Evolutionary conservation across 371 early-diverging fungal genomes (phyloP).

Genomic region (Capillidium heterosporum): DNA sequence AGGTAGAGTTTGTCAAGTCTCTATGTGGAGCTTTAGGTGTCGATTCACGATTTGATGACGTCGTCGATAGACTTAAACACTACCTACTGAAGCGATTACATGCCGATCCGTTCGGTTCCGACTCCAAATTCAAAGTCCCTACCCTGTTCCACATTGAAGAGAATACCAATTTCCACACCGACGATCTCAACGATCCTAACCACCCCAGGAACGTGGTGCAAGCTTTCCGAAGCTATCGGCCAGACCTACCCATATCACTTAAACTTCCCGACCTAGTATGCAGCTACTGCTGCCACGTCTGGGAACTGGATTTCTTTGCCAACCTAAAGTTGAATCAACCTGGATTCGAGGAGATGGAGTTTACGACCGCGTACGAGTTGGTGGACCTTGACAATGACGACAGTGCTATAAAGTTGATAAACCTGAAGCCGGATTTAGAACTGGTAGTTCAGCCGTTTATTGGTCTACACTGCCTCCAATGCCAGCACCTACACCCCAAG

Average conservation of each 20-base stretch:
- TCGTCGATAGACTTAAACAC: conserved; percentile 47
- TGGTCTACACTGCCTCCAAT: conserved; percentile 23
- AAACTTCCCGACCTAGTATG: conserved; percentile 72
- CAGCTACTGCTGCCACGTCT: conserved; percentile 55
- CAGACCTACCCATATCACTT: not conserved
- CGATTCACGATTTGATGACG: conserved; percentile 36
- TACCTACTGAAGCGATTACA: conserved; percentile 50
- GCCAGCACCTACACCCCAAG: conserved; percentile 44
- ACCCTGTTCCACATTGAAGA: conserved; percentile 32
- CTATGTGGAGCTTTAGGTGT: conserved; percentile 50
- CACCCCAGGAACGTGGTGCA: not conserved
- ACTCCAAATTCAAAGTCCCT: conserved; percentile 57
- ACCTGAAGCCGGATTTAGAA: too few species aligned
- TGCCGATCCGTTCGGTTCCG: conserved; percentile 58
- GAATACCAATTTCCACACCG: not conserved
- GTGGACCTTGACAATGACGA: conserved; percentile 13
- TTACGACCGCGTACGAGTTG: not conserved
- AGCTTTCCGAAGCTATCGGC: not conserved
- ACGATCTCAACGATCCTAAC: not conserved
- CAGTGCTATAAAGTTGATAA: too few species aligned
- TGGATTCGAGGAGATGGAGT: not conserved
- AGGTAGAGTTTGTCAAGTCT: conserved; percentile 61
- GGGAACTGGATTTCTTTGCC: conserved; percentile 75
- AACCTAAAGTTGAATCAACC: conserved; percentile 45
- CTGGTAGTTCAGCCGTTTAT: not conserved